Evolutionary conservation across 768 basidiomycete genomes (phyloP).

Genomic region (Trametes villosa): DNA sequence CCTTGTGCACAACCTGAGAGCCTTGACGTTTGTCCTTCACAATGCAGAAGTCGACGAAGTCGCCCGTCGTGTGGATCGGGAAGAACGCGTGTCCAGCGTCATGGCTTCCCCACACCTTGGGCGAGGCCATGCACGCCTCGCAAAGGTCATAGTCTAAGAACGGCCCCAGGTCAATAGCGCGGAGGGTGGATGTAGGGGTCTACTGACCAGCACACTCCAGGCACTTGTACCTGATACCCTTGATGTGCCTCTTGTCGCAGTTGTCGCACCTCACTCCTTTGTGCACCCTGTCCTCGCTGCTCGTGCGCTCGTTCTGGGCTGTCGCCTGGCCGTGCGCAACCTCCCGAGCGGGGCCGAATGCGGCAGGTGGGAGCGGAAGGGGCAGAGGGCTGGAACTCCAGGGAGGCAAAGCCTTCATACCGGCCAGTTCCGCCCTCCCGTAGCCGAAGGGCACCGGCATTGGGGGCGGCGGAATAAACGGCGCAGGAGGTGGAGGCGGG

Average conservation of each 20-base stretch:
- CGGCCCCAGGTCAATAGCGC: neutral
- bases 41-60: constrained; percentile 10
- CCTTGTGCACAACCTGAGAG: constrained; percentile 42
- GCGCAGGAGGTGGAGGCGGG: neutral
- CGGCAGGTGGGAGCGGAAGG: neutral
- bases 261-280: constrained; percentile 24
- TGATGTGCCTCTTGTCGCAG: constrained; percentile 22
- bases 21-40: constrained; percentile 11
- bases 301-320: neutral
- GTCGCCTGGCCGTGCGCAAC: neutral
- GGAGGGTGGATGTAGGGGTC: neutral
- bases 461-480: neutral
- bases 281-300: constrained; percentile 6
- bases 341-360: neutral
- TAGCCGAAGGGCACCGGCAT: neutral
- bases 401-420: too few species aligned
- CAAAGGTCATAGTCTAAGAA: constrained; percentile 28
- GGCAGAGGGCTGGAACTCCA: neutral
- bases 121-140: constrained; percentile 22
- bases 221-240: constrained; percentile 28
- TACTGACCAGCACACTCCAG: constrained; percentile 26
- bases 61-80: constrained; percentile 16
- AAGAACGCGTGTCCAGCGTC: constrained; percentile 22
- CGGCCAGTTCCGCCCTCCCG: neutral
- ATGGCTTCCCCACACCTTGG: constrained; percentile 16